Conservation (phyloP, 2,329 filamentous ascomycete genomes). For the Xylaria sp. region DNA sequence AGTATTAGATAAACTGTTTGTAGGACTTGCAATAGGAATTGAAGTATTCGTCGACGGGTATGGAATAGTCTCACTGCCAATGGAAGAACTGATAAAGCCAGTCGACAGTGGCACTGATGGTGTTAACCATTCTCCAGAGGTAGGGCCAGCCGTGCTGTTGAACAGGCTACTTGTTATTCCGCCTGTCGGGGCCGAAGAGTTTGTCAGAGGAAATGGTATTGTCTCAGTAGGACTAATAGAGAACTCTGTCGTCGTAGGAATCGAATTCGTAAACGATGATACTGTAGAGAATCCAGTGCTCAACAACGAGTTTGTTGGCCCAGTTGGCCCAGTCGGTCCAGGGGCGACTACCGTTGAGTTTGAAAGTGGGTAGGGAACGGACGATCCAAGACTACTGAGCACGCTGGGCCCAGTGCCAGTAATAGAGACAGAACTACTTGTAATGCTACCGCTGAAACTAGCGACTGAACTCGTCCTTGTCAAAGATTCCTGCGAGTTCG, state of each 20-base stretch:
- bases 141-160: slow-evolving; percentile 4
- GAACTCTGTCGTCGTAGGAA: background rate
- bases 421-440: slow-evolving; percentile 7
- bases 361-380: slow-evolving; percentile 16
- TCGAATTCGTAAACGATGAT: slow-evolving; percentile 5
- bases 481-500: background rate
- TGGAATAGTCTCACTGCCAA: slow-evolving; percentile 11
- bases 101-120: slow-evolving; percentile 2
- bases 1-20: background rate
- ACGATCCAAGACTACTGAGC: slow-evolving; percentile 9
- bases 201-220: slow-evolving; percentile 3
- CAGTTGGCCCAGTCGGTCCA: slow-evolving; percentile 5
- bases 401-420: slow-evolving; percentile 6
- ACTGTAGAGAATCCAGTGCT: slow-evolving; percentile 20
- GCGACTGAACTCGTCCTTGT: background rate
- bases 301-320: slow-evolving; percentile 5
- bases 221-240: slow-evolving; percentile 17
- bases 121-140: background rate
- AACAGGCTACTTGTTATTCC: slow-evolving; percentile 7
- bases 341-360: slow-evolving; percentile 18
- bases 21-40: background rate
- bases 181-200: slow-evolving; percentile 12
- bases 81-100: slow-evolving; percentile 2
- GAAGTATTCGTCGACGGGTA: slow-evolving; percentile 26
- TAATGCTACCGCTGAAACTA: slow-evolving; percentile 10